Base-by-base conservation (phyloP, 2,329 filamentous ascomycete species). In the Dactylellina cionopaga region DNA sequence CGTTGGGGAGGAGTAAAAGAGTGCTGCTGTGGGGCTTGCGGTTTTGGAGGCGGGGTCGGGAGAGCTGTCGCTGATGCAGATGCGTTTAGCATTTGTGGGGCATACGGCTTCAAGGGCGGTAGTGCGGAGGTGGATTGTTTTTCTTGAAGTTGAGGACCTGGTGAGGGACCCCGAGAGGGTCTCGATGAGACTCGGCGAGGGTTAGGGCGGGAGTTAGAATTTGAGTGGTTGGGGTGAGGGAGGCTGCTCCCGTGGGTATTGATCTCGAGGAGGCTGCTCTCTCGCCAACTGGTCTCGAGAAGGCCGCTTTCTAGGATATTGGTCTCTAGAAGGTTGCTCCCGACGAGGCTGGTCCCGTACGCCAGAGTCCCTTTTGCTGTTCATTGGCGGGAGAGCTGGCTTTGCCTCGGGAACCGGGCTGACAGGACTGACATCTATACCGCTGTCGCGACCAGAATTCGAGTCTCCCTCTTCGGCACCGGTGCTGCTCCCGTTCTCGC, bases 371-470 rank as follows among this genome's bases (percentile, higher is more conserved):
- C n/a, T n/a, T n/a, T n/a, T n/a, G n/a, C n/a, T n/a, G 51, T 17
- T 27, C 19, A 5, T 27, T 62, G 56, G 56, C 7, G 15, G 22
- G 25, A 43, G 49, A 6, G 41, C 41, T 17, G 58, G 66, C 33
- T 71, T 71, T 25, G 33, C 35, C 29, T 59, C 63, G 19, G 52
- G 41, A 10, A 41, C n/a, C 11, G 27, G 27, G n/a, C 25, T 37
- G 15, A 66, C 46, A 15, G 66, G 51, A 11, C 66, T 58, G 25
- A 71, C 58, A 17, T 71, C 66, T 15, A 71, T 31, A 13, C 66
- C 66, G 24, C 66, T 71, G 19, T 71, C 66, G 24, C 66, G 66
- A 11, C 66, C 66, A 31, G 66, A 71, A 41, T 47, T 63, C 17
- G 66, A 56, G 25, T 71, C 66, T 13, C 25, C 51, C 24, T 71